Conservation (phyloP, 345 rosid genomes). For the Alliaria petiolata region DNA sequence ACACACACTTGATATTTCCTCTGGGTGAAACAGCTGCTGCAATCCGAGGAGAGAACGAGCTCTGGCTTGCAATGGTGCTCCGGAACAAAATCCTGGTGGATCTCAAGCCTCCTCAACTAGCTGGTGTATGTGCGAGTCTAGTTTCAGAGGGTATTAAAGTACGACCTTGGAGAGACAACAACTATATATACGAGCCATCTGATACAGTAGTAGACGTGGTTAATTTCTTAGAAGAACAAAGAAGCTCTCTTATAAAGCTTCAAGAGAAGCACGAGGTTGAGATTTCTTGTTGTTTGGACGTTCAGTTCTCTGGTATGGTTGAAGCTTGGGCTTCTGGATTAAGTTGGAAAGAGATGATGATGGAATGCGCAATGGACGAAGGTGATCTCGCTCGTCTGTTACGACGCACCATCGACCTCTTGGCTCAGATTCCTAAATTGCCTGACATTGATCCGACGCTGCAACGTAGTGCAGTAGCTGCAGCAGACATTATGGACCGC, state of each 20-base stretch:
- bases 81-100: constrained; percentile 60
- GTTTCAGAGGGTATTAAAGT: constrained; percentile 92
- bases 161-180: constrained; percentile 66
- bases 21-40: constrained; percentile 96
- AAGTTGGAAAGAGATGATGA: constrained; percentile 91
- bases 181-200: constrained; percentile 71
- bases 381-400: constrained; percentile 90
- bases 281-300: constrained; percentile 67
- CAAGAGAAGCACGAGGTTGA: constrained; percentile 83
- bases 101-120: constrained; percentile 81
- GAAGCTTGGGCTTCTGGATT: constrained; percentile 98
- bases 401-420: constrained; percentile 73
- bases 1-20: constrained; percentile 75
- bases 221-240: constrained; percentile 60
- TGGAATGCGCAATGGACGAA: constrained; percentile 97
- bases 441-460: constrained; percentile 68
- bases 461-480: constrained; percentile 60
- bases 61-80: constrained; percentile 90
- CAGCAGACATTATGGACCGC: constrained; percentile 80
- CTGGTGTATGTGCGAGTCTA: constrained; percentile 72
- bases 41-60: constrained; percentile 92
- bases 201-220: constrained; percentile 47
- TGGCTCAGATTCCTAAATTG: constrained; percentile 91
- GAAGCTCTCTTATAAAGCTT: constrained; percentile 51
- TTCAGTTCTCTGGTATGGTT: constrained; percentile 95